Evolutionary conservation across 2,329 filamentous ascomycete genomes (phyloP), one percentile per base, ranked within the genome.

Genomic region (Aaosphaeria arxii): DNA sequence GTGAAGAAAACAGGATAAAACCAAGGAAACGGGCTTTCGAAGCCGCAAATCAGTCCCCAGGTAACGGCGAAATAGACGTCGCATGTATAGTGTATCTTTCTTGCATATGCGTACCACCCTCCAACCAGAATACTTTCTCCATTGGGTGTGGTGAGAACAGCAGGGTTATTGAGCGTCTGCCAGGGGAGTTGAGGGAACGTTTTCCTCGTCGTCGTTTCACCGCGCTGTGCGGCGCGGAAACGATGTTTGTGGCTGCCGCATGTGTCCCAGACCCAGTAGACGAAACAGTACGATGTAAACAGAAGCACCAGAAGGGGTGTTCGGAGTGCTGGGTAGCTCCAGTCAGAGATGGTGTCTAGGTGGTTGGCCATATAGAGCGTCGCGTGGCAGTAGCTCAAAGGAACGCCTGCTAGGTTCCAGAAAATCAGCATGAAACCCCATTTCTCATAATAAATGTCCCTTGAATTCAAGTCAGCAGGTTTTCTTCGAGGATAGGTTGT

Each of bases 381-480:
- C 80, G 88, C 94, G 78, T 96, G 91, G 76, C 90, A 95, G 80
- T 96, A 96, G 46, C 85, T 90, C 45, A 96, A 79, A 11, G 91
- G 91, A 30, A 96, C 91, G 57, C 91, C 91, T 41, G 91, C 90
- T 68, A 96, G 78, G 73, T 95, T 96, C 91, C 91, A 96, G 82
- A 96, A 96, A 71, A 95, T 95, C 57, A 96, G 82, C 91, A 96
- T 96, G 77, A 96, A 96, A 45, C 91, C 91, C 83, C 88, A 91
- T 75, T 96, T 96, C 78, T 96, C 91, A 62, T 90, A 92, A 77
- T 95, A 95, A 86, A 96, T 95, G 63, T 96, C 91, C 87, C 81
- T 83, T 29, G 4, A 7, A 5, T 29, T 48, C 24, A 11, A 24
- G 17, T 40, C 4, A 40, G 39, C 7, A 40, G 24, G 11, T 36